Percentiles rank a stretch among this genome's conserved stretches.
Evolutionary conservation across 495 filamentous ascomycete species (phyloP).

Genomic region (Neurospora sp.): DNA sequence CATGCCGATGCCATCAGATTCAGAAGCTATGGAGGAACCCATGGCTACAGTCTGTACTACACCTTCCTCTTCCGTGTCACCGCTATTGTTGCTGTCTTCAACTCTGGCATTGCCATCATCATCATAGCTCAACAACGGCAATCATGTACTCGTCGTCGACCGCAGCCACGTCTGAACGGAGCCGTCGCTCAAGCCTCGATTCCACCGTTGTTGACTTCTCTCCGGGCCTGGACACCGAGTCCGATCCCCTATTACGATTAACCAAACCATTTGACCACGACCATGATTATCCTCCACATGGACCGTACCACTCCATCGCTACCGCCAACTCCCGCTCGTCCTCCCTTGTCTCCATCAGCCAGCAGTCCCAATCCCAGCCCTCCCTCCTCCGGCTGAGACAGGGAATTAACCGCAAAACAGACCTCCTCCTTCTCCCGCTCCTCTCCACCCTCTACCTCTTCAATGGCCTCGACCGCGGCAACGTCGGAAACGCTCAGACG

Average conservation of each 20-base stretch:
- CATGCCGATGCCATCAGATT: background rate
- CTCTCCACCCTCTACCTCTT: slow-evolving; percentile 30
- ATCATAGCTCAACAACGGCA: background rate
- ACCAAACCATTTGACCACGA: background rate
- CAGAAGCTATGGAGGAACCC: background rate
- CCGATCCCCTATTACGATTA: background rate
- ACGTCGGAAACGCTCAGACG: slow-evolving; percentile 35
- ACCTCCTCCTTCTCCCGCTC: slow-evolving; percentile 26
- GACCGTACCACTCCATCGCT: background rate
- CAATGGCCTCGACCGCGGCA: slow-evolving; percentile 32
- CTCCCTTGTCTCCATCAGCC: background rate
- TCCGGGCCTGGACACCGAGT: background rate
- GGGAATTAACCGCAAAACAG: slow-evolving; percentile 24
- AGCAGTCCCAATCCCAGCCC: background rate
- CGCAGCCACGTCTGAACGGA: background rate
- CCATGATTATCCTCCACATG: background rate
- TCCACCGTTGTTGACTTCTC: background rate
- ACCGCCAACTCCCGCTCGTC: background rate
- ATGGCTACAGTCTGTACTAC: background rate
- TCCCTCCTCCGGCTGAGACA: background rate
- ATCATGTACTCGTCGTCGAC: background rate
- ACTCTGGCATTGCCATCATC: background rate
- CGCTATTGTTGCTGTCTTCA: background rate
- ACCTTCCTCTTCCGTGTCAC: background rate
- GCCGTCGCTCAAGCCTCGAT: background rate